These are phyloP conservation scores for Hyphopichia khmerensis DNA, from an alignment of 1,139 yeast genomes.

Conservation along the genomic window DNA sequence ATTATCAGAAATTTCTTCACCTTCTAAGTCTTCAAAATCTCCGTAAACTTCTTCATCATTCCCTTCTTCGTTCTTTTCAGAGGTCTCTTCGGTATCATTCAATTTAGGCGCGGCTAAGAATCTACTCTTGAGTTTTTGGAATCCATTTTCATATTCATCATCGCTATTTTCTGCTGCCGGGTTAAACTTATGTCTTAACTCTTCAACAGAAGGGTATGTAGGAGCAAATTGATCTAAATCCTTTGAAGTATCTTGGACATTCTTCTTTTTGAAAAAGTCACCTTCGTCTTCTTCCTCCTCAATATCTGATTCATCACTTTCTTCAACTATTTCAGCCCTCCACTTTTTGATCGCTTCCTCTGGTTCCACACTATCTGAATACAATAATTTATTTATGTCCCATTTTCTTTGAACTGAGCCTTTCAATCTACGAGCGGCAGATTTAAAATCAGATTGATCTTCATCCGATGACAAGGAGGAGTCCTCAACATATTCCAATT, in stretches of 20 bases:
- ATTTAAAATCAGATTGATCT: conserved; percentile 29
- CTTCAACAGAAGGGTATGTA: conserved; percentile 48
- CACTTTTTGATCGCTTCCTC: conserved; percentile 74
- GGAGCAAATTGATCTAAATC: conserved; percentile 35
- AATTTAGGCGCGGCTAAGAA: conserved; percentile 70
- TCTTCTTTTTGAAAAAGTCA: conserved; percentile 63
- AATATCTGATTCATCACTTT: conserved; percentile 51
- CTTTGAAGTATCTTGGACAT: conserved; percentile 20
- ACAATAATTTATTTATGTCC: conserved; percentile 80
- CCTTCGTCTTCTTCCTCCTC: conserved; percentile 46
- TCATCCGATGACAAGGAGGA: conserved; percentile 45
- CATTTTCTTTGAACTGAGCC: conserved; percentile 51
- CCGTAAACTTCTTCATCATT: conserved; percentile 64
- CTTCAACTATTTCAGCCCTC: conserved; percentile 51
- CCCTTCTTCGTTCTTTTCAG: conserved; percentile 43
- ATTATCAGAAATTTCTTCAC: conserved; percentile 26
- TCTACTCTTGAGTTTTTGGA: conserved; percentile 52
- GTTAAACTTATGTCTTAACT: conserved; percentile 54
- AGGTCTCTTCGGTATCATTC: conserved; percentile 43
- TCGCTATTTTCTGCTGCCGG: conserved; percentile 23
- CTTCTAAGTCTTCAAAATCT: conserved; percentile 79
- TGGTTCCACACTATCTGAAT: conserved; percentile 75
- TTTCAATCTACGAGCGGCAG: conserved; percentile 46
- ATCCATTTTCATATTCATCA: conserved; percentile 41
- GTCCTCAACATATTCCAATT: conserved; percentile 52